Conservation (phyloP, 2,329 filamentous ascomycete genomes). For the Fusarium marasasianum region DNA sequence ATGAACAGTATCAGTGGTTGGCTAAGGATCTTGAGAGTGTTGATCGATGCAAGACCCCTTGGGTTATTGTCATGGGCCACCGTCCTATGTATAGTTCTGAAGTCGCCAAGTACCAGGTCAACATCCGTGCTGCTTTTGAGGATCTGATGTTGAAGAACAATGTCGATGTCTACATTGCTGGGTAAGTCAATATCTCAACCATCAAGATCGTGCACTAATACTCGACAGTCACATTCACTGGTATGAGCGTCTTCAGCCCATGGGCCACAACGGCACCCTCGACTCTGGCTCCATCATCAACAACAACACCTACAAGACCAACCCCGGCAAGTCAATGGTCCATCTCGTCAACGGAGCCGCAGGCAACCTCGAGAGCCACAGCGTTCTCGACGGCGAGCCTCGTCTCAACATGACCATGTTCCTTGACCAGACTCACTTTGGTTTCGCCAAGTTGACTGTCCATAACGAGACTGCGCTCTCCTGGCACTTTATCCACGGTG, state of each 20-base stretch:
- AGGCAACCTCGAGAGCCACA: constrained; percentile 1
- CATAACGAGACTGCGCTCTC: background rate
- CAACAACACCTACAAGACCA: background rate
- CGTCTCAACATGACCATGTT: background rate
- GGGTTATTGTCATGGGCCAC: constrained; percentile 1
- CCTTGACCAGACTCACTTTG: background rate
- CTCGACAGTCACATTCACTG: background rate
- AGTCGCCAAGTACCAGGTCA: background rate
- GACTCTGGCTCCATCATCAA: background rate
- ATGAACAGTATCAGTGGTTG: constrained; percentile 7
- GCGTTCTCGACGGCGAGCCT: background rate
- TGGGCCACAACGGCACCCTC: background rate
- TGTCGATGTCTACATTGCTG: background rate
- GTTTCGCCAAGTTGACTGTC: background rate
- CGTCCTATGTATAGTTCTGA: constrained; percentile 2
- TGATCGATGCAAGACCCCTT: constrained; percentile 1
- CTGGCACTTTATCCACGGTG: background rate
- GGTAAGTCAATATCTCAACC: background rate
- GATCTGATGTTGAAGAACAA: background rate
- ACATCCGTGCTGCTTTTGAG: background rate
- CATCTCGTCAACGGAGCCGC: constrained; percentile 4
- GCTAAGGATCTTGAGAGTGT: background rate
- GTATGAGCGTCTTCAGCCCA: constrained; percentile 7
- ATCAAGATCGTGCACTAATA: background rate
- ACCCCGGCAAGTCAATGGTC: background rate